Percentiles rank a stretch among this genome's conserved stretches.
These are phyloP conservation scores for Orbilia blumenaviensis DNA, from an alignment of 2,329 filamentous ascomycete genomes.

Conservation along the genomic window DNA sequence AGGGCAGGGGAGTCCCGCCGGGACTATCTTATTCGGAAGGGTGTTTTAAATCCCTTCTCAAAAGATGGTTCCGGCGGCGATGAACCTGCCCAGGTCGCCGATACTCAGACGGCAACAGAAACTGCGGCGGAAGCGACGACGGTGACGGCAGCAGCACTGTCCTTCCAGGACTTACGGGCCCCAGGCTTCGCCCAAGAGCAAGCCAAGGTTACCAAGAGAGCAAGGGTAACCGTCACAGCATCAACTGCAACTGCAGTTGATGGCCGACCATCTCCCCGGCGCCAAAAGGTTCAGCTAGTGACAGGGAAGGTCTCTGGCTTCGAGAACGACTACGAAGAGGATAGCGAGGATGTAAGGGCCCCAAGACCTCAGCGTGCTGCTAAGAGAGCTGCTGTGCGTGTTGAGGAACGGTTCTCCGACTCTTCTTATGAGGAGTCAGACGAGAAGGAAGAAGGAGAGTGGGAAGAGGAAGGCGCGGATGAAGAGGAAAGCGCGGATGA, in stretches of 20 bases:
- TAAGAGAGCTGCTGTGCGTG: slow-evolving; percentile 58
- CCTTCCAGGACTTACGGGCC: slow-evolving; percentile 76
- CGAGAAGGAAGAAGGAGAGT: slow-evolving; percentile 60
- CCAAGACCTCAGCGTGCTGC: slow-evolving; percentile 64
- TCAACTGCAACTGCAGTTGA: background rate
- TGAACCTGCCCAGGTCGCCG: slow-evolving; percentile 73
- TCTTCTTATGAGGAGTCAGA: slow-evolving; percentile 59
- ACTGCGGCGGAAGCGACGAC: slow-evolving; percentile 63
- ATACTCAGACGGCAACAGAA: slow-evolving; percentile 70
- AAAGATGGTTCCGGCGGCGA: slow-evolving; percentile 72
- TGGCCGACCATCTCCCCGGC: background rate
- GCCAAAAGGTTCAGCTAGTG: slow-evolving; percentile 63
- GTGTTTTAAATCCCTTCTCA: slow-evolving; percentile 96
- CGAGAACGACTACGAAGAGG: slow-evolving; percentile 58
- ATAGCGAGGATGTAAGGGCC: slow-evolving; percentile 60
- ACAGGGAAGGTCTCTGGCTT: slow-evolving; percentile 67
- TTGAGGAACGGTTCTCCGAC: slow-evolving; percentile 59
- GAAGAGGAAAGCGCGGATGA: slow-evolving; percentile 57
- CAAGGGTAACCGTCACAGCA: slow-evolving; percentile 67
- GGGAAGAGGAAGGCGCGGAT: slow-evolving; percentile 57
- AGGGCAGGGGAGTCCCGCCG: slow-evolving; percentile 78
- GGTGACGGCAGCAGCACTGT: slow-evolving; percentile 60
- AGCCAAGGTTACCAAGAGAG: slow-evolving; percentile 59
- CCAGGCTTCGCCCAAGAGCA: slow-evolving; percentile 72
- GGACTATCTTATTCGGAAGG: slow-evolving; percentile 91